These are phyloP conservation scores for Aspergillus niger DNA, from an alignment of 2,329 filamentous ascomycete genomes.

Conservation along the genomic window DNA sequence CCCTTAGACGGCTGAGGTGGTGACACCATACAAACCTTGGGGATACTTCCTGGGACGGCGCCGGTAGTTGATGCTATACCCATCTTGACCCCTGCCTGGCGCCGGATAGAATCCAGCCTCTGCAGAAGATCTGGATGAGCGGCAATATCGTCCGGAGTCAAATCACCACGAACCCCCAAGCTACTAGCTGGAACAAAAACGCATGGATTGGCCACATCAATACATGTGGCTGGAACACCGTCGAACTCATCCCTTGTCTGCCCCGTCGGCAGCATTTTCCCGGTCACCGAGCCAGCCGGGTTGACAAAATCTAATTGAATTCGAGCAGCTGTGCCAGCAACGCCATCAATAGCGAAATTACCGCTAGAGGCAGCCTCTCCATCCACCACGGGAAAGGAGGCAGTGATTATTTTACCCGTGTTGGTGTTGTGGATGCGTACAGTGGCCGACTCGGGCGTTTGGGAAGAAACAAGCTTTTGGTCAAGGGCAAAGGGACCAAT, in stretches of 20 bases:
- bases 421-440: slow-evolving; percentile 72
- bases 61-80: slow-evolving; percentile 53
- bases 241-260: slow-evolving; percentile 55
- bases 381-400: slow-evolving; percentile 57
- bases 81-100: slow-evolving; percentile 62
- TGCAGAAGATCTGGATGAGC: slow-evolving; percentile 46
- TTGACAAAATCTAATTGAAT: slow-evolving; percentile 64
- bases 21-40: slow-evolving; percentile 64
- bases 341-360: slow-evolving; percentile 65
- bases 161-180: slow-evolving; percentile 42
- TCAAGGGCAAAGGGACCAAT: slow-evolving; percentile 68
- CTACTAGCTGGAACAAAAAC: slow-evolving; percentile 62
- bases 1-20: slow-evolving; percentile 6
- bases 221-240: slow-evolving; percentile 56
- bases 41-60: slow-evolving; percentile 56
- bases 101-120: slow-evolving; percentile 59
- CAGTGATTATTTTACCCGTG: slow-evolving; percentile 64
- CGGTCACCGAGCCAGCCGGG: slow-evolving; percentile 66
- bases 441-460: slow-evolving; percentile 6
- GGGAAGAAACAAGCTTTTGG: not conserved
- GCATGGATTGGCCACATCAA: slow-evolving; percentile 66
- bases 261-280: slow-evolving; percentile 62
- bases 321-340: slow-evolving; percentile 59
- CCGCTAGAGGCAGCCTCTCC: slow-evolving; percentile 54
- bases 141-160: slow-evolving; percentile 59